Evolutionary conservation across 1,284 basidiomycete genomes (phyloP), one percentile per base, ranked within the genome.

Genomic region (Ceratobasidium sp.): DNA sequence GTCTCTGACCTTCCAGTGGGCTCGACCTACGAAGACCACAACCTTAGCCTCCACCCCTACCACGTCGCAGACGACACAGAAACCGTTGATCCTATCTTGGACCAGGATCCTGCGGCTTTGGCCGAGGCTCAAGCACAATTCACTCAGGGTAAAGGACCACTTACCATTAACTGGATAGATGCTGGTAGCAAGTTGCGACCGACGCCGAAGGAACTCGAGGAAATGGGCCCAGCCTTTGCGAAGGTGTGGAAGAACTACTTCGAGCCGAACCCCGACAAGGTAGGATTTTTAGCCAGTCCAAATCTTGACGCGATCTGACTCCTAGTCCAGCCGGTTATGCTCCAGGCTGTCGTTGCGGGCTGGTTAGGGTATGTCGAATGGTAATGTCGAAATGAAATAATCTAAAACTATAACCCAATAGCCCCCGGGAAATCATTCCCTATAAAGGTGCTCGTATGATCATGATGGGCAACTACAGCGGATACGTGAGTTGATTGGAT

Each of bases 1-100:
- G 27, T 81, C n/a, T 81, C 85, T 5, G 80, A 85, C 49, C 76
- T 87, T 4, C 82, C 82, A 4, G 85, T 87, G 0, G 86, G 86
- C 6, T 81, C 84, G 71, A 77, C 81, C 25, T 84, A 82, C 69
- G 79, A 82, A 74, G 85, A 85, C 82, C 66, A 52, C 21, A 29
- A 59, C 53, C 53, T 67, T 8, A 21, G 56, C 21, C 19, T 67
- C 29, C 41, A 23, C 21, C 41, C 64, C 39, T 67, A 30, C 44
- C 25, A 49, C 14, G 44, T 56, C 27, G 42, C 64, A 7, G 7
- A 9, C 19, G 64, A 67, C 21, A 33, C 33, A 1, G 64, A 56
- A 16, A 56, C 64, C 19, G 36, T 67, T 9, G 64, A 67, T 30
- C 64, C 64, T 2, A 49, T 67, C 13, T 11, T 67, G 11, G 23